Evolutionary conservation across 129 eudicot genomes (phyloP), one percentile per base, ranked within the genome.

Genomic region (Solidago caesia): DNA sequence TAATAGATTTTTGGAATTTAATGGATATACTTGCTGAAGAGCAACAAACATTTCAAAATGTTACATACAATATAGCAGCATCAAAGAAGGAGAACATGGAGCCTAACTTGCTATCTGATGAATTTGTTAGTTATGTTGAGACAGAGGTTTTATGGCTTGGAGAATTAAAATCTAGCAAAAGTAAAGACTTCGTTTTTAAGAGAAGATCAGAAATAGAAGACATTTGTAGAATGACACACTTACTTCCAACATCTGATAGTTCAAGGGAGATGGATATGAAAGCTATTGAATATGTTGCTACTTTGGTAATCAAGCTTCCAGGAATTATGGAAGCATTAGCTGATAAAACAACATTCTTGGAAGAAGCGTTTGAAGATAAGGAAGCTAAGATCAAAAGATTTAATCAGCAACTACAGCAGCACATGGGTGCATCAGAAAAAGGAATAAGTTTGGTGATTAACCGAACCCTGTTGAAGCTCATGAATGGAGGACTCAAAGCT

Each of bases 11-110:
- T 8, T 94, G 99, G 99, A 87, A 91, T 76, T 75, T 94, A 76
- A 88, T 94, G 99, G 99, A 94, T 67, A 94, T 96, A 51, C 97
- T 97, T 0, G 64, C 73, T 63, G 97, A 91, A 74, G 99, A 94
- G 89, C 99, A 94, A 75, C 96, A 90, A 72, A 83, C 78, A 52
- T 94, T 88, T 85, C 96, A 91, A 59, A 87, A 84, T 62, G 94
- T 91, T 51, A 91, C 99, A 4, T 85, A 93, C 27, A 91, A 91
- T 25, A 81, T 94, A 42, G 99, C 92, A 85, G 89, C 99, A 78
- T 83, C 99, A 68, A 96, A 94, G 81, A 77, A 91, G 4, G 99
- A 94, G 80, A 86, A 90, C 67, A 91, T 80, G 14, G 93, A 88
- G 55, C 88, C 93, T 44, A 88, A 91, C 84, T 83, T 82, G 86